A percentile compares a stretch with the other conserved stretches of the same genome.
phyloP scores from a whole-genome alignment of 179 eudicot genomes.

The Beta macrorhiza region DNA sequence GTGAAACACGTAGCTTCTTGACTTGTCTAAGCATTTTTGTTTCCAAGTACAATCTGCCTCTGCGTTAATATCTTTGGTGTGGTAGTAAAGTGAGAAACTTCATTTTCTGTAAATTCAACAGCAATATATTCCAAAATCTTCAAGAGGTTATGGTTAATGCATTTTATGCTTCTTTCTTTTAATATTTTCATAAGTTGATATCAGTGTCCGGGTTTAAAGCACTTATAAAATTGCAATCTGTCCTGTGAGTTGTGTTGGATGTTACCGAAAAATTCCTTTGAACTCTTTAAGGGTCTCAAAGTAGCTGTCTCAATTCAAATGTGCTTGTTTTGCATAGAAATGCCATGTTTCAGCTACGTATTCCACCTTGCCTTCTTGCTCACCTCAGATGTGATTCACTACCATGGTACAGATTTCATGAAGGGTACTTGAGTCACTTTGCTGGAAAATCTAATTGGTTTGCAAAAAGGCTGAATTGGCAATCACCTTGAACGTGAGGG shows the following conservation, averaged over 20 bases:
- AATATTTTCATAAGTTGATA: neutral
- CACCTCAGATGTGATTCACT: neutral
- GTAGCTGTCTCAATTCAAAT: neutral
- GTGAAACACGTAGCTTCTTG: constrained; percentile 16
- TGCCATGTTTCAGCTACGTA: neutral
- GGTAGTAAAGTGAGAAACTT: neutral
- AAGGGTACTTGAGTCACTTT: neutral
- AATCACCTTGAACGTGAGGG: too few species aligned
- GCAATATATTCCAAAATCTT: neutral
- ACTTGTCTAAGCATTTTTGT: constrained; percentile 14
- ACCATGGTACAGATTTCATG: neutral
- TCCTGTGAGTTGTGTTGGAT: neutral
- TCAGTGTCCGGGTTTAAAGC: too few species aligned
- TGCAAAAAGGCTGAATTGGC: too few species aligned
- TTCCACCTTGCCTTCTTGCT: neutral
- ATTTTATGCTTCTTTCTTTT: neutral
- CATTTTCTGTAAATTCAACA: neutral
- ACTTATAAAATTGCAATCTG: too few species aligned
- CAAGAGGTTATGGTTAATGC: neutral
- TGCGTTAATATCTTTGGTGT: neutral
- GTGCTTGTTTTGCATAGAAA: neutral
- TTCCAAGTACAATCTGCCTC: constrained; percentile 10
- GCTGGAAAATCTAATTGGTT: neutral
- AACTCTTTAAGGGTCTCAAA: neutral
- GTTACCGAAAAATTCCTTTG: neutral